Conservation (phyloP, 495 filamentous ascomycete species). For the Hypomontagnella submonticulosa region DNA sequence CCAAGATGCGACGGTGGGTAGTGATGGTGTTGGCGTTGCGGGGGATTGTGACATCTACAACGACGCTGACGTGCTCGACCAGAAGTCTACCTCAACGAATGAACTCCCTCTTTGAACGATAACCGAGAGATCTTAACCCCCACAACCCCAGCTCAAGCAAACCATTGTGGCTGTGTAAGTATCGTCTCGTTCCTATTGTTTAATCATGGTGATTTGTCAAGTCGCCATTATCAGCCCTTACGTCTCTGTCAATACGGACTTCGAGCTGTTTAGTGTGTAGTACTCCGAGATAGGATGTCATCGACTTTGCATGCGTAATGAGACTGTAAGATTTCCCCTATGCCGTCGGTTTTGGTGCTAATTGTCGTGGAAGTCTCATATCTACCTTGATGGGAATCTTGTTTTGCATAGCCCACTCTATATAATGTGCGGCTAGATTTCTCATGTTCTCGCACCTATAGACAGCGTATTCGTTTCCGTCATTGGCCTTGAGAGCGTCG, state of each 20-base stretch:
- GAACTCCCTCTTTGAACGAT: slow-evolving; percentile 18
- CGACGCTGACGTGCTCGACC: slow-evolving; percentile 35
- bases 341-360: too few species aligned
- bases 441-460: background rate
- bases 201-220: slow-evolving; percentile 11
- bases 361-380: background rate
- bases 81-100: slow-evolving; percentile 21
- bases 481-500: background rate
- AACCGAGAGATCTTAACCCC: slow-evolving; percentile 22
- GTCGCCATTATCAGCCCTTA: background rate
- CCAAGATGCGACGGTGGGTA: slow-evolving; percentile 1
- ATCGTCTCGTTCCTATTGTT: slow-evolving; percentile 5
- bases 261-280: background rate
- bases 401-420: background rate
- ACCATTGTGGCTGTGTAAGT: slow-evolving; percentile 9
- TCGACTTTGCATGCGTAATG: background rate
- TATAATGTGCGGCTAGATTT: background rate
- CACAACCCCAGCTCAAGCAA: slow-evolving; percentile 22
- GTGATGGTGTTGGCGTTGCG: slow-evolving; percentile 8
- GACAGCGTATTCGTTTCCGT: background rate
- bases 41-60: slow-evolving; percentile 37
- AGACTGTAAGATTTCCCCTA: background rate
- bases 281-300: slow-evolving; percentile 24
- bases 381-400: slow-evolving; percentile 2
- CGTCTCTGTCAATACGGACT: background rate